These are phyloP conservation scores for Sclerotinia spermophila DNA, from an alignment of 2,329 filamentous ascomycete species.

Conservation along the genomic window DNA sequence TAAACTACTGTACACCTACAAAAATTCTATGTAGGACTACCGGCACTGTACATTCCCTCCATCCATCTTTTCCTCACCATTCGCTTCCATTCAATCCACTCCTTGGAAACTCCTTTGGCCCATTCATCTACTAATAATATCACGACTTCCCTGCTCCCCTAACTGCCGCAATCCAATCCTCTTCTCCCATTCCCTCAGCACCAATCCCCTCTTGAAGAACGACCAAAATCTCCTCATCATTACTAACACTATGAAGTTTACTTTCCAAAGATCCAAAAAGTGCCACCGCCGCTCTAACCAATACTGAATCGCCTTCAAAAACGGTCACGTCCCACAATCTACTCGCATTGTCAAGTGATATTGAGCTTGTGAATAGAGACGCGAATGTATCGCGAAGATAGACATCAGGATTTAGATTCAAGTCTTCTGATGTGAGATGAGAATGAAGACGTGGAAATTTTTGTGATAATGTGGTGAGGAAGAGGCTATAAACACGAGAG, in stretches of 20 bases:
- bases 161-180: constrained; percentile 32
- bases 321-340: constrained; percentile 79
- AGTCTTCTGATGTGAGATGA: constrained; percentile 54
- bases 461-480: constrained; percentile 61
- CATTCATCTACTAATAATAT: background rate
- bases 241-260: constrained; percentile 43
- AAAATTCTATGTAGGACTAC: background rate
- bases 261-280: constrained; percentile 53
- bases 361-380: constrained; percentile 58
- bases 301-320: constrained; percentile 72
- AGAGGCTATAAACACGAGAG: constrained; percentile 63
- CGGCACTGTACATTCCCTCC: background rate
- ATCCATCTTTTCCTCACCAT: background rate
- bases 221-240: constrained; percentile 24
- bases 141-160: constrained; percentile 31
- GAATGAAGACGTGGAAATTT: constrained; percentile 62
- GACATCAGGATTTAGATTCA: constrained; percentile 45
- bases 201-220: constrained; percentile 25
- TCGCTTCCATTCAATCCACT: background rate
- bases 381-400: constrained; percentile 62
- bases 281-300: constrained; percentile 69
- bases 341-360: constrained; percentile 66
- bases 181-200: constrained; percentile 25
- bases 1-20: constrained; percentile 3
- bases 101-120: too few relatives aligned